Evolutionary conservation across 2,329 filamentous ascomycete species (phyloP).

Genomic region (Trematosphaeria pertusa): DNA sequence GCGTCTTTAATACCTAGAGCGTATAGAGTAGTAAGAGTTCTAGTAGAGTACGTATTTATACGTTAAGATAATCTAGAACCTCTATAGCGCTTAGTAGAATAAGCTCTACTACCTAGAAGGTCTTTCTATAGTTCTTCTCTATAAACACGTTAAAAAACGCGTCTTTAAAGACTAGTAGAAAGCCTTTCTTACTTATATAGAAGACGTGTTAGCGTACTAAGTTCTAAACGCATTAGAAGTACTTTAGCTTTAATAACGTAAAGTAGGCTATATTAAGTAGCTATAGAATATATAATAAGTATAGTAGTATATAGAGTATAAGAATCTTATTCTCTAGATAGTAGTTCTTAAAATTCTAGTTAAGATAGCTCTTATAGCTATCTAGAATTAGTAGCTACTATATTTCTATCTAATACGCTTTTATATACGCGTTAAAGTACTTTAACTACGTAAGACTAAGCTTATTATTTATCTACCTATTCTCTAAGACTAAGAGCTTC

Average conservation of each 20-base stretch:
- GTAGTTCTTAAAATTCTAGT: conserved; percentile 20
- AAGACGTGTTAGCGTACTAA: conserved; percentile 9
- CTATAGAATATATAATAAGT: conserved; percentile 7
- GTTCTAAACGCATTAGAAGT: conserved; percentile 2
- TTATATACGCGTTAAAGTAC: conserved; percentile 23
- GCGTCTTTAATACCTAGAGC: conserved; percentile 9
- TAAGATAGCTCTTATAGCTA: conserved; percentile 16
- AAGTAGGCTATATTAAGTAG: conserved; percentile 9
- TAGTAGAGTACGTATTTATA: conserved; percentile 2
- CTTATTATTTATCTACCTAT: conserved; percentile 20
- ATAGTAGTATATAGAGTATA: conserved; percentile 14
- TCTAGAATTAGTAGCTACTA: conserved; percentile 23
- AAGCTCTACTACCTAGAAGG: conserved; percentile 9
- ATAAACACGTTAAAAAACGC: conserved; percentile 18
- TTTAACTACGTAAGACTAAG: conserved; percentile 22
- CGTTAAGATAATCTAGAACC: conserved; percentile 4
- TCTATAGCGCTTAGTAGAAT: conserved; percentile 8
- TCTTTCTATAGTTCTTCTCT: conserved; percentile 8
- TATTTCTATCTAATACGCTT: conserved; percentile 7
- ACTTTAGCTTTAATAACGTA: conserved; percentile 6
- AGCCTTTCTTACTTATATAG: conserved; percentile 19
- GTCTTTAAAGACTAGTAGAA: conserved; percentile 15
- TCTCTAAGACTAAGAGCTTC: conserved; percentile 19
- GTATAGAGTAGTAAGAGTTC: neutral
- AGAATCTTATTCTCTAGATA: conserved; percentile 16